A percentile compares a stretch with the other conserved stretches of the same genome.
phyloP scores from a whole-genome alignment of 1,284 basidiomycete species.

The Boletellus deceptivus region DNA sequence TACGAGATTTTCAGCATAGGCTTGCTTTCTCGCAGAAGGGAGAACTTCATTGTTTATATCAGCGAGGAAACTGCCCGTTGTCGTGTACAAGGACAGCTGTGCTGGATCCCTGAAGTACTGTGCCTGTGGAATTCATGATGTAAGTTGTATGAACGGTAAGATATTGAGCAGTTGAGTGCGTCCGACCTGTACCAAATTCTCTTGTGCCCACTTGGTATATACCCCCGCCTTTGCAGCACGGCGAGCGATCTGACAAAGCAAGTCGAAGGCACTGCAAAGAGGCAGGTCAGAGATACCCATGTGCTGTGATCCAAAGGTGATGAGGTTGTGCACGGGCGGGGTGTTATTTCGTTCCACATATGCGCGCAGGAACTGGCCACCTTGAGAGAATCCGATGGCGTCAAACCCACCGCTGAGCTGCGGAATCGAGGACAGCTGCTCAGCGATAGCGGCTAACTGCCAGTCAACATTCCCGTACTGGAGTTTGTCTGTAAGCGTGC shows the following conservation, averaged over 20 bases:
- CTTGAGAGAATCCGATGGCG: conserved; percentile 92
- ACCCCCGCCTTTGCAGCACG: conserved; percentile 72
- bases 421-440: conserved; percentile 65
- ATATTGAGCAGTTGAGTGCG: not conserved
- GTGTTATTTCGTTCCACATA: conserved; percentile 85
- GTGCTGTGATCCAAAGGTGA: conserved; percentile 86
- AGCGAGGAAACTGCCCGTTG: conserved; percentile 67
- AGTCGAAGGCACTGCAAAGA: conserved; percentile 63
- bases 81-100: conserved; percentile 71
- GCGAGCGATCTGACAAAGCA: conserved; percentile 76
- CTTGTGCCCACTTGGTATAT: conserved; percentile 82
- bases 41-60: conserved; percentile 73
- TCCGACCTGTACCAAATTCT: conserved; percentile 73
- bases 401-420: conserved; percentile 82
- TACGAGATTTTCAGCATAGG: conserved; percentile 60
- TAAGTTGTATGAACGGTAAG: conserved; percentile 1
- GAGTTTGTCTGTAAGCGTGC: conserved; percentile 2
- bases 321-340: conserved; percentile 79
- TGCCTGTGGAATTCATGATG: conserved; percentile 50
- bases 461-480: conserved; percentile 82
- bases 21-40: conserved; percentile 47
- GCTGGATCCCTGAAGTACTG: conserved; percentile 91
- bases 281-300: conserved; percentile 87
- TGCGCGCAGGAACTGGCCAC: conserved; percentile 88
- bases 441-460: conserved; percentile 65